Evolutionary conservation across 345 rosid species (phyloP).

Genomic region (Populus pruinosa): DNA sequence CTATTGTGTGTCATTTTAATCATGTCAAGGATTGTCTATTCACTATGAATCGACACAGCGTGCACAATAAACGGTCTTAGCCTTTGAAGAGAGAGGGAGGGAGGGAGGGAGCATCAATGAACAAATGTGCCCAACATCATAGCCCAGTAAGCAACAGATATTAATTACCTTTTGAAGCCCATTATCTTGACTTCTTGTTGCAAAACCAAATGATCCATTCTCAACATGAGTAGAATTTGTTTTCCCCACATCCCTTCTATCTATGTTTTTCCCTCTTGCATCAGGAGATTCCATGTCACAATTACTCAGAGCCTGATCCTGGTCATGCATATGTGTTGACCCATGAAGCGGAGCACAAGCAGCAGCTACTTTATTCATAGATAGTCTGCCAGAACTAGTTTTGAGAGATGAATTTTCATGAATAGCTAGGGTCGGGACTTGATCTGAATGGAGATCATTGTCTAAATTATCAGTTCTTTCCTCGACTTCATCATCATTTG

Average conservation of each 20-base stretch:
- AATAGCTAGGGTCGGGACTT: slow-evolving; percentile 75
- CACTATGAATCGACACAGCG: background rate
- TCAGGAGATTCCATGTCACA: slow-evolving; percentile 51
- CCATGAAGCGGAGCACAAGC: slow-evolving; percentile 36
- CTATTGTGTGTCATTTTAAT: background rate
- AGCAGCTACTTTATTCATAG: slow-evolving; percentile 37
- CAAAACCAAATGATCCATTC: slow-evolving; percentile 52
- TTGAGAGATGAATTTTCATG: slow-evolving; percentile 49
- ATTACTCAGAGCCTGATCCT: slow-evolving; percentile 43
- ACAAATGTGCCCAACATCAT: background rate
- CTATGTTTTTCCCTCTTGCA: slow-evolving; percentile 32
- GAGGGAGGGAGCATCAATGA: background rate
- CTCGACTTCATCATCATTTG: slow-evolving; percentile 39
- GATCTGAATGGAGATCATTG: slow-evolving; percentile 61
- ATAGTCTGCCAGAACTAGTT: slow-evolving; percentile 35
- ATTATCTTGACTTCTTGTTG: slow-evolving; percentile 49
- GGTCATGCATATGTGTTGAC: slow-evolving; percentile 24
- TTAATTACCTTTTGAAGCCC: slow-evolving; percentile 55
- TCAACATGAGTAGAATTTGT: slow-evolving; percentile 42
- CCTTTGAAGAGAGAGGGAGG: background rate
- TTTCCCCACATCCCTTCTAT: slow-evolving; percentile 46
- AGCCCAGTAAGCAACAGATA: background rate
- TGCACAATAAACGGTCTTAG: background rate
- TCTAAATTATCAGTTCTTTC: slow-evolving; percentile 51
- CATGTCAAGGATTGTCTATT: background rate